Base-by-base conservation (phyloP, 805 yeast species). In the Millerozyma miso region DNA sequence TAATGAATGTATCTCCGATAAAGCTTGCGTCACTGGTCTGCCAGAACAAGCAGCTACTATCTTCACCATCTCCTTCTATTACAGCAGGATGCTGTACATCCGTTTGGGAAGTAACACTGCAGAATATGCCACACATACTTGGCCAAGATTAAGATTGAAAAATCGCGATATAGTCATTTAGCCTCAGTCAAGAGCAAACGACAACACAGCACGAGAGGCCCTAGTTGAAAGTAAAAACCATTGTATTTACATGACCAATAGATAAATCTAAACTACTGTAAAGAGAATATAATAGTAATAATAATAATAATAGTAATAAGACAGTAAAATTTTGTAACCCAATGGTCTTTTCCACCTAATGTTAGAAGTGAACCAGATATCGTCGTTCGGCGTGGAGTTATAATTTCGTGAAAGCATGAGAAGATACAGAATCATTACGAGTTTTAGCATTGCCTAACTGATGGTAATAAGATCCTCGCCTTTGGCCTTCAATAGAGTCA, bases 81-180 rank as follows among this genome's bases (percentile, higher is more conserved):
- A 16, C 35, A 14, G 18, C n/a, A 13, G 39, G 39, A 29, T 37
- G 39, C 12, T 26, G 15, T 3, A 26, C 10, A 6, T 26, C 18
- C 13, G 18, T 16, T 4, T 14, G 14, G 38, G 42, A 18, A 38
- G 40, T 37, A 6, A 55, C 62, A 46, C 66, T 69, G 37, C 71
- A 60, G 16, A 79, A 59, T 10, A 79, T 80, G 1, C 85, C 85
- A 67, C 85, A 79, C 85, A 79, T 79, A 2, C 12, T 14, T 6
- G 5, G 34, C 7, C 7, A 32, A 15, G 10, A 6, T 10, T 7
- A 7, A 23, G 29, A 23, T 23, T 23, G 29, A 23, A 23, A 23
- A 23, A 23, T 23, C 29, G 29, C 29, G 29, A 23, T 23, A 10
- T 6, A 23, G 29, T 23, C 6, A 7, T 23, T 7, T 10, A 23